phyloP scores from a whole-genome alignment of 2,329 filamentous ascomycete species.

The Cordyceps fumosorosea region DNA sequence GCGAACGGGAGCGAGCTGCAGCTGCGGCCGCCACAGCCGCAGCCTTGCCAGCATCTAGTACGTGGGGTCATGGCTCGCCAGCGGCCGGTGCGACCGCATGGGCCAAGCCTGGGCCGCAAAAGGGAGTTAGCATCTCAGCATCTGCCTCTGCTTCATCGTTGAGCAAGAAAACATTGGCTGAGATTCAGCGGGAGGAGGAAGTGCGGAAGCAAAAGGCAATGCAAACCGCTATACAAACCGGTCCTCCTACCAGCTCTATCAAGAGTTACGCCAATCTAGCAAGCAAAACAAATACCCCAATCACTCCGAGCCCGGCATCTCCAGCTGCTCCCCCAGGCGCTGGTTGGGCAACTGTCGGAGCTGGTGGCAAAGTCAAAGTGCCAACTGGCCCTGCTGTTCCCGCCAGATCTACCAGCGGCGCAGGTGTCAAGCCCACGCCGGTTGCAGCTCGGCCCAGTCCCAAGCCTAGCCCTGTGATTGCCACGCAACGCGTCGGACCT shows the following conservation, averaged over 20 bases:
- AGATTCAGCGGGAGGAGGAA: constrained; percentile 97
- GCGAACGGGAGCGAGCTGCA: constrained; percentile 54
- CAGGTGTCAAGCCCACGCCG: constrained; percentile 36
- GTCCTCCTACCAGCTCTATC: constrained; percentile 45
- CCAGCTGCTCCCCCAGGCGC: constrained; percentile 36
- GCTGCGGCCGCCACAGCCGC: constrained; percentile 54
- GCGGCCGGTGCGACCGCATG: constrained; percentile 59
- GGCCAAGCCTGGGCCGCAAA: constrained; percentile 54
- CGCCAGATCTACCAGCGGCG: constrained; percentile 36
- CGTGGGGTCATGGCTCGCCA: constrained; percentile 78
- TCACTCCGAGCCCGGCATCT: constrained; percentile 21
- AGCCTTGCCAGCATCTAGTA: constrained; percentile 80
- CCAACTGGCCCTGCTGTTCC: constrained; percentile 53
- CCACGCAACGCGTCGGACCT: constrained; percentile 15
- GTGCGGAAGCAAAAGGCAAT: constrained; percentile 71
- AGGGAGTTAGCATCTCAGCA: constrained; percentile 24
- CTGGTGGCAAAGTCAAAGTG: constrained; percentile 82
- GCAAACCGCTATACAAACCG: constrained; percentile 42
- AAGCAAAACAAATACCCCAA: constrained; percentile 53
- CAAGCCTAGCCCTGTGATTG: constrained; percentile 36
- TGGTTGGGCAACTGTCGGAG: constrained; percentile 93
- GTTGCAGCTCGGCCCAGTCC: constrained; percentile 43
- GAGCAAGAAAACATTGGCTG: constrained; percentile 83
- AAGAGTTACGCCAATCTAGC: constrained; percentile 96
- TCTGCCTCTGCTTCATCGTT: constrained; percentile 18